Conservation (phyloP, 176 grass and related monocot genomes). For the Luzula sylvatica region DNA sequence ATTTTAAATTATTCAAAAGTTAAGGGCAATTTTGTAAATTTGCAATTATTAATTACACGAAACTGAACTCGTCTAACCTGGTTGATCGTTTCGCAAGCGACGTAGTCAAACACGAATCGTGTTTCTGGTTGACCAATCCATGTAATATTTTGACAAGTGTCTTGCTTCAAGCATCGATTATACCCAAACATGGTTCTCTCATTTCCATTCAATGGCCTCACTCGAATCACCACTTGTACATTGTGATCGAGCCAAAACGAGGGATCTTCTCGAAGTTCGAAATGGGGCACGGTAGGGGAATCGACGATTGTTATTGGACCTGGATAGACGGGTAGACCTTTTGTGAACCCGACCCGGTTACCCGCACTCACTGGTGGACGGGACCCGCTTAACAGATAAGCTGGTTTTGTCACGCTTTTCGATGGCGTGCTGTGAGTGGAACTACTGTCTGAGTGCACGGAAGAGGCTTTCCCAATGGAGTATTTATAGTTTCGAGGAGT, state of each 20-base stretch:
- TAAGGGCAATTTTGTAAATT: no score
- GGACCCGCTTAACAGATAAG: conserved; percentile 30
- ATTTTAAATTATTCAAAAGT: no score
- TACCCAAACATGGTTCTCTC: conserved; percentile 55
- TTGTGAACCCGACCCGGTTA: conserved; percentile 19
- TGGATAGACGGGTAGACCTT: conserved; percentile 24
- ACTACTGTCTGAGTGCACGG: conserved; percentile 39
- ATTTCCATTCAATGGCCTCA: conserved; percentile 58
- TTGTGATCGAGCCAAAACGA: conserved; percentile 97
- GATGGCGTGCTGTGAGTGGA: conserved; percentile 68
- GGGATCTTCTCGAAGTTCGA: conserved; percentile 76
- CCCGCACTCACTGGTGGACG: conserved; percentile 35
- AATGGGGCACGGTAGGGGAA: conserved; percentile 50
- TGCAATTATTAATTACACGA: no score
- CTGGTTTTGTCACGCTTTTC: conserved; percentile 70
- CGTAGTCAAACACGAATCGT: conserved; percentile 84
- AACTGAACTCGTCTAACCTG: conserved; percentile 41
- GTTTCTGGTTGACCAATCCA: conserved; percentile 91
- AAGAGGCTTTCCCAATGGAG: conserved; percentile 22
- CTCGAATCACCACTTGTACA: conserved; percentile 89
- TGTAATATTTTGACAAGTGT: conserved; percentile 62
- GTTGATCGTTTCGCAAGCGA: conserved; percentile 84
- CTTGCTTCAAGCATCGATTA: conserved; percentile 85
- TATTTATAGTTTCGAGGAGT: conserved; percentile 39
- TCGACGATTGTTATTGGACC: conserved; percentile 22